Base-by-base conservation (phyloP, 176 grass and related monocot genomes). In the Cenchrus purpureus region DNA sequence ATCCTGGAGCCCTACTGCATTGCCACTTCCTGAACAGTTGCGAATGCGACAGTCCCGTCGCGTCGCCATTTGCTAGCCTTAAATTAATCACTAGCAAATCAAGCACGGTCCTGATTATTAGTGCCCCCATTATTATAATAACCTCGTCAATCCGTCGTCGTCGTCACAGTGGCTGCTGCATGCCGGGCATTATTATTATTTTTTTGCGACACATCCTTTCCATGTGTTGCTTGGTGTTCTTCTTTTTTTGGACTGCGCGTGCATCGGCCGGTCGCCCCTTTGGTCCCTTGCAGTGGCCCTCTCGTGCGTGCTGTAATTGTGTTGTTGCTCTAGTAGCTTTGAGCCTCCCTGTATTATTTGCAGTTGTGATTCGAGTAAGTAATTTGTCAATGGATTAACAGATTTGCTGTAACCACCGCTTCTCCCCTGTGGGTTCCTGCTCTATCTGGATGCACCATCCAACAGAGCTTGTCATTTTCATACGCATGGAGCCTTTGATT, bases 1-100 rank as follows among this genome's bases (percentile, higher is more conserved):
- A 94, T 99, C 75, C 88, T 91, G 78, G 97, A 99, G 84, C 94
- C 84, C 34, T 99, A 91, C 86, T 99, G 91, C 94, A 88, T 99
- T 85, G 90, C 94, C 90, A 91, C 88, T 25, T 91, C 88, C 70
- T 91, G 59, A 32, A 45, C 4, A 22, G 32, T 50, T 73, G 28
- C 74, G 55, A 78, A 2, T 53, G 79, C 73, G 79, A 83, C 3
- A 67, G 66, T 86, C 73, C 79, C 9, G 49, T 75, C 61, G 25
- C 78, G 25, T 56, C 68, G 84, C 55, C 15, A 62, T 65, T 79
- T 79, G 84, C 49, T 22, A 28, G 17, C 58, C 71, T 81, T 81
- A 50, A 76, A 84, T 84, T 79, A 72, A 61, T 78, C 29, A 78
- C 75, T 58, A 84, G 78, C 19, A 62, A 87, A 80, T 80, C 17